phyloP scores from a whole-genome alignment of 2,329 filamentous ascomycete species.

The Paraphaeosphaeria sporulosa region DNA sequence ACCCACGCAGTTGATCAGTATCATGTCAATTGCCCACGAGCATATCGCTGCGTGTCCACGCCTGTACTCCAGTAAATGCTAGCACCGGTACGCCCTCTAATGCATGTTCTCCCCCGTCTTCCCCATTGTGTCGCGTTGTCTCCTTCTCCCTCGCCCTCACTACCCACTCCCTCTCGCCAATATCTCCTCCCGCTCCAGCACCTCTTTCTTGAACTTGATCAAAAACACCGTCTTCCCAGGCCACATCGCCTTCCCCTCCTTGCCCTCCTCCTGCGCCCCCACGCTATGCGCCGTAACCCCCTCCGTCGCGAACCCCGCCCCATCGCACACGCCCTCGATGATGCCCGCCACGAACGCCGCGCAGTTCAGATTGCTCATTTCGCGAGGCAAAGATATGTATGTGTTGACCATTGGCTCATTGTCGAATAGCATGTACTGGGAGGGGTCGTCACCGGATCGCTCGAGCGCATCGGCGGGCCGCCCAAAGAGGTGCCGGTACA shows the following conservation, averaged over 20 bases:
- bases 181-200: conserved; percentile 89
- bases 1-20: background rate
- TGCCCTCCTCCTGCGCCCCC: conserved; percentile 55
- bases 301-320: conserved; percentile 81
- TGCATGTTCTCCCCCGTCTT: background rate
- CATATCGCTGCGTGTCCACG: conserved; percentile 13
- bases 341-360: conserved; percentile 95
- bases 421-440: conserved; percentile 99
- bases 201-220: conserved; percentile 89
- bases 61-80: conserved; percentile 5
- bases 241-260: conserved; percentile 74
- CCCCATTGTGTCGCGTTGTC: no score
- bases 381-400: conserved; percentile 89
- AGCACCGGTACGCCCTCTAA: conserved; percentile 1
- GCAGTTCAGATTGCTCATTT: conserved; percentile 97
- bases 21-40: conserved; percentile 2
- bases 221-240: conserved; percentile 95
- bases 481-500: conserved; percentile 92
- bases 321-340: conserved; percentile 94
- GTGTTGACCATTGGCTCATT: conserved; percentile 96
- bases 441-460: conserved; percentile 82
- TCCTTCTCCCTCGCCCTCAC: background rate
- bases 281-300: conserved; percentile 86
- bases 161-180: conserved; percentile 66
- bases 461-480: conserved; percentile 92